Base-by-base conservation (phyloP, 306 rosid genomes). In the Rosa lucieae region DNA sequence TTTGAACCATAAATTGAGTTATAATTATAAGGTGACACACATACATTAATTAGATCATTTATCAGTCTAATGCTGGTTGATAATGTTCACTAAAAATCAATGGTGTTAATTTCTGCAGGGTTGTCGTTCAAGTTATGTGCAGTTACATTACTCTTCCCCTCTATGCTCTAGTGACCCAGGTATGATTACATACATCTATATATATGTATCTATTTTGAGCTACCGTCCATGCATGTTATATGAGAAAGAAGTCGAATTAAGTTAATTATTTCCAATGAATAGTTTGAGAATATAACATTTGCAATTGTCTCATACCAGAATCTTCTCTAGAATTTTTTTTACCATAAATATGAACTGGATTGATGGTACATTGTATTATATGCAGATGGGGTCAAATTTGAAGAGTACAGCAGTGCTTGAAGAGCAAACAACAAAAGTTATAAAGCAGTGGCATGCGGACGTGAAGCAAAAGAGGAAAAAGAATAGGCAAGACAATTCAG, bases 131-230 rank as follows among this genome's bases (percentile, higher is more conserved):
- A 86, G 84, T 89, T n/a, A 56, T 86, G 73, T 89, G 93, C 84
- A 82, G 93, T 62, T 89, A 86, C 76, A 81, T 84, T 70, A 89
- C 90, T 77, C 89, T 90, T 58, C 93, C 93, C 46, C 91, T 90
- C 23, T 88, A 90, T 71, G 93, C 91, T 76, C 91, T 88, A 26
- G 93, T 88, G 37, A 87, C 91, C 15, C 93, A 89, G 93, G 93
- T 84, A 79, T 20, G 8, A 12, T 11, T 48, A n/a, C 12, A 53
- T 53, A 17, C 69, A 29, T 63, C 17, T 12, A 29, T 62, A 26
- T 62, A 55, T 55, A 55, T 55, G 10, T 6, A 55, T 55, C 21
- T 49, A 49, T 13, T 49, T 13, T 49, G 18, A 49, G 20, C 55
- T 49, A 49, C 20, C 55, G 7, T 49, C 55, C 55, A 17, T 14